Percentiles rank a stretch among this genome's conserved stretches.
These are phyloP conservation scores for Austroboletus eburneus DNA, from an alignment of 768 basidiomycete genomes.

Conservation along the genomic window DNA sequence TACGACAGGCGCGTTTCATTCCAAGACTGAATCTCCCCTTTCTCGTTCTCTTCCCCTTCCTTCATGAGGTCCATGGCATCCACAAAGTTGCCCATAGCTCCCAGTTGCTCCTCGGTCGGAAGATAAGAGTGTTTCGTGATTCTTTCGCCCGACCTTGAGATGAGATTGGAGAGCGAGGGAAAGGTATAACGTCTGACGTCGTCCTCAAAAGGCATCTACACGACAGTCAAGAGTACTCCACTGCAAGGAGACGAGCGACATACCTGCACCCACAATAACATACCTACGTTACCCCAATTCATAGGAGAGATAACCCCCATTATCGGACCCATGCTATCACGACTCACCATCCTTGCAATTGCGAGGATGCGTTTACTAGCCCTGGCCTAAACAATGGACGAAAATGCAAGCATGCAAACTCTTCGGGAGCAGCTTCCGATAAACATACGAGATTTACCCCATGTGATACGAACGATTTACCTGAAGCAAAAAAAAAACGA, in stretches of 20 bases:
- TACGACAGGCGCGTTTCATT: slow-evolving; percentile 73
- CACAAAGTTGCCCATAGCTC: slow-evolving; percentile 85
- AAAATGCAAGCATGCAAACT: slow-evolving; percentile 86
- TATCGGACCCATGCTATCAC: slow-evolving; percentile 72
- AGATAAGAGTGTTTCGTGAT: slow-evolving; percentile 77
- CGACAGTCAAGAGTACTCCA: neutral
- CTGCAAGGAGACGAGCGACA: slow-evolving; percentile 8
- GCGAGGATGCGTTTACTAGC: slow-evolving; percentile 57
- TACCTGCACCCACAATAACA: slow-evolving; percentile 81
- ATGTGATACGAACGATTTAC: slow-evolving; percentile 79
- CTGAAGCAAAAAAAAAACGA: slow-evolving; percentile 37
- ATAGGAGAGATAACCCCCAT: slow-evolving; percentile 75
- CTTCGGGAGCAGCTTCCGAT: slow-evolving; percentile 61
- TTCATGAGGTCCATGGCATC: slow-evolving; percentile 85
- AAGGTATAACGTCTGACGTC: slow-evolving; percentile 88
- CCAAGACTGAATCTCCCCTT: slow-evolving; percentile 78
- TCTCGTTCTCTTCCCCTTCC: slow-evolving; percentile 70
- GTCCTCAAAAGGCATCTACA: slow-evolving; percentile 94
- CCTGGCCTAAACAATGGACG: slow-evolving; percentile 86
- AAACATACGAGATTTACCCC: slow-evolving; percentile 84
- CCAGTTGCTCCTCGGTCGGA: slow-evolving; percentile 71
- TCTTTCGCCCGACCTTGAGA: slow-evolving; percentile 69
- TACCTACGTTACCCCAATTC: slow-evolving; percentile 66
- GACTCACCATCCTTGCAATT: slow-evolving; percentile 78
- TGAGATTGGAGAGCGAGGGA: slow-evolving; percentile 68